Evolutionary conservation across 129 eudicot species (phyloP), one percentile per base, ranked within the genome.

Genomic region (Flaveria robusta): DNA sequence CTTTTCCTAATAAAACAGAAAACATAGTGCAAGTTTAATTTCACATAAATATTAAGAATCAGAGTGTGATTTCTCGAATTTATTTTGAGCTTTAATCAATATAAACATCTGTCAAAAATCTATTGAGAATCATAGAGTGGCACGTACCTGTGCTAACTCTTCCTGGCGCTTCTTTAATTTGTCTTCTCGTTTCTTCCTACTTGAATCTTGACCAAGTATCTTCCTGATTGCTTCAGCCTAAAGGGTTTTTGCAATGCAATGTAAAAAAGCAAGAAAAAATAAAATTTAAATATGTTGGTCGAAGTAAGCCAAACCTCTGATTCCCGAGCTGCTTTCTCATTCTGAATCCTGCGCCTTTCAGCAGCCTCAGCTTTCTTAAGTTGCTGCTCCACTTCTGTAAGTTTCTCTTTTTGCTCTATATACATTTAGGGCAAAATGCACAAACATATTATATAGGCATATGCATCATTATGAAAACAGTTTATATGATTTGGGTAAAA

Each of bases 141-240:
- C 15, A 62, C 41, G 18, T 87, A 91, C 98, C 90, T 88, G 93
- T 42, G 98, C 98, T 81, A 91, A 66, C 82, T 93, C 97, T 85
- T 90, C 98, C 72, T 76, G 91, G 15, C 97, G 98, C 88, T 93
- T 91, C 90, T 88, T 93, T 74, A 85, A 71, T 76, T 88, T 91
- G 72, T 93, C 98, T 86, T 93, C 98, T 59, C 91, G 86, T 86
- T 91, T 93, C 89, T 90, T 91, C 86, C 96, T 85, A 74, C 84
- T 85, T 16, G 98, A 91, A 78, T 93, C 98, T 86, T 91, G 97
- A 69, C 98, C 98, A 41, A 91, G 96, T 55, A 93, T 93, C 82
- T 87, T 91, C 82, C 98, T 91, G 50, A 93, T 91, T 79, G 98
- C 98, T 84, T 93, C 98, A 22, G 93, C 98, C 98, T 93, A 78